phyloP scores from a whole-genome alignment of 2,329 filamentous ascomycete species.

The Colletotrichum melonis region DNA sequence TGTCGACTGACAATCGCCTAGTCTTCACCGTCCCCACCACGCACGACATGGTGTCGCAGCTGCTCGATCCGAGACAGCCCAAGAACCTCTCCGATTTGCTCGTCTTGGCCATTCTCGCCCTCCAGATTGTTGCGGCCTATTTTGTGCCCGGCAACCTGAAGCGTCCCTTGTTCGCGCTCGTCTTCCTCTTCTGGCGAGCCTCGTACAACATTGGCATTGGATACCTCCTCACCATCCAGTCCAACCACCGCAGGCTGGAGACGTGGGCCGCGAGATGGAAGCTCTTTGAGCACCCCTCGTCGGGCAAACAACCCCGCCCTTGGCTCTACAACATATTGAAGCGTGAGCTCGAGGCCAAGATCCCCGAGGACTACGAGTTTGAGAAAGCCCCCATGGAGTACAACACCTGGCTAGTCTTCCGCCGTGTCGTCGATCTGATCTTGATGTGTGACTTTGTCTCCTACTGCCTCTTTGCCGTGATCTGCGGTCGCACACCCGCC shows the following conservation, averaged over 20 bases:
- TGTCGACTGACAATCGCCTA: constrained; percentile 49
- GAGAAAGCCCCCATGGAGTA: constrained; percentile 95
- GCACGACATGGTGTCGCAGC: constrained; percentile 98
- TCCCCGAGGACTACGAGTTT: constrained; percentile 92
- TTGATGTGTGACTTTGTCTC: constrained; percentile 99
- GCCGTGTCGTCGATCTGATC: constrained; percentile 94
- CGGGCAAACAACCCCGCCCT: constrained; percentile 85
- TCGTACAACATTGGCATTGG: constrained; percentile 96
- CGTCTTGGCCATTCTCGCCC: constrained; percentile 81
- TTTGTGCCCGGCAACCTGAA: constrained; percentile 76
- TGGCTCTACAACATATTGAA: constrained; percentile 87
- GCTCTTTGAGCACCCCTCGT: constrained; percentile 85
- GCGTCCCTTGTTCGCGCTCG: constrained; percentile 80
- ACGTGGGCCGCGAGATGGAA: constrained; percentile 87
- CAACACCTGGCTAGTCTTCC: constrained; percentile 98
- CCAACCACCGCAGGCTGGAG: constrained; percentile 86
- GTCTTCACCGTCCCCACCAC: constrained; percentile 96
- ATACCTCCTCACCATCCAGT: constrained; percentile 88
- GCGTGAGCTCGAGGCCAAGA: constrained; percentile 92
- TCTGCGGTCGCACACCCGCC: constrained; percentile 81
- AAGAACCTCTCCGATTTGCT: constrained; percentile 91
- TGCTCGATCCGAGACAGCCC: constrained; percentile 92
- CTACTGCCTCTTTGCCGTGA: constrained; percentile 94
- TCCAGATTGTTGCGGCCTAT: constrained; percentile 81
- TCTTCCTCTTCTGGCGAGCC: constrained; percentile 93